Evolutionary conservation across 176 grass and related monocot species (phyloP), one percentile per base, ranked within the genome.

Genomic region (Lolium rigidum): DNA sequence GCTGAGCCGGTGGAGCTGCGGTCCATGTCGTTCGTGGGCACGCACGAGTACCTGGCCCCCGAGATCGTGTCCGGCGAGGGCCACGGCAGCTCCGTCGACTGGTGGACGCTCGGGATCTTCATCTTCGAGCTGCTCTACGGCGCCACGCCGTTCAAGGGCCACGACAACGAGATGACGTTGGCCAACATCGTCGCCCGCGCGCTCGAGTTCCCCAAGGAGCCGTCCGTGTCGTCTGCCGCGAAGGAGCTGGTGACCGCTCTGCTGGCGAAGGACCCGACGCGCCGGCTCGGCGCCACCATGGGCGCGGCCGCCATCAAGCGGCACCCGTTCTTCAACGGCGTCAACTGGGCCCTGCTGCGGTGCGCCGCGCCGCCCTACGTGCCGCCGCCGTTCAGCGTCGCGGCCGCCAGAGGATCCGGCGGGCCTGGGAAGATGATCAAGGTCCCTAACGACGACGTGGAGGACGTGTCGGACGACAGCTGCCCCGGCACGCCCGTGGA

Each of bases 11-110:
- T 94, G 9, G 97, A 99, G 84, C 92, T 97, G 0, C 92, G 97
- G 0, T 97, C 94, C 1, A 97, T 93, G 94, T 97, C 94, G 26
- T 99, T 99, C 86, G 97, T 99, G 38, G 97, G 97, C 41, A 99
- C 97, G 28, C 97, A 99, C 80, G 94, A 99, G 80, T 99, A 99
- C 84, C 90, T 99, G 5, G 94, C 97, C 0, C 97, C 97, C 2
- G 97, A 99, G 91, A 99, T 99, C 77, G 94, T 99, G 24, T 93
- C 94, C 0, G 97, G 97, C 0, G 97, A 99, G 43, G 97, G 97
- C 2, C 97, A 99, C 71, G 97, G 97, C 87, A 94, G 92, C 88
- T 75, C 94, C 0, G 97, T 99, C 0, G 97, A 99, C 80, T 99
- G 97, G 97, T 99, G 97, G 97, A 99, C 94, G 39, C 90, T 99